These are phyloP conservation scores for Carex pumila DNA, from an alignment of 176 grass and related monocot genomes.

Conservation along the genomic window DNA sequence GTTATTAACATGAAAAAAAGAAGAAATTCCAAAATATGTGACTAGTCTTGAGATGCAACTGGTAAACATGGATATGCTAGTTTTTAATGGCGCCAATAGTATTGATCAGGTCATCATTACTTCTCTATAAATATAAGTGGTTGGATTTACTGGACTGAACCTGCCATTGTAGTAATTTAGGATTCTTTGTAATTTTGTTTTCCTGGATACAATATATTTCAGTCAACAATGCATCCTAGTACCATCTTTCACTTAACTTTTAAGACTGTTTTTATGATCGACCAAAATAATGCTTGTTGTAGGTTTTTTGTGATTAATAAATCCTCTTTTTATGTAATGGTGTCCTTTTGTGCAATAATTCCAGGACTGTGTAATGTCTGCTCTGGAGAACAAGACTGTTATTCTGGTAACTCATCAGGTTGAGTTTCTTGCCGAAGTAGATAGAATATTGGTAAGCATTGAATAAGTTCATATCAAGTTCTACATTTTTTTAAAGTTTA, in stretches of 20 bases:
- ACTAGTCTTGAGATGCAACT: neutral
- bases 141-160: neutral
- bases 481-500: neutral
- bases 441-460: conserved; percentile 59
- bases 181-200: neutral
- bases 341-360: neutral
- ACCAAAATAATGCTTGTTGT: neutral
- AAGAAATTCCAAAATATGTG: neutral
- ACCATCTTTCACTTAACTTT: neutral
- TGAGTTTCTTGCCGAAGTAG: conserved; percentile 75
- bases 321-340: neutral
- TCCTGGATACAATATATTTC: neutral
- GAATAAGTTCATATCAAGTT: neutral
- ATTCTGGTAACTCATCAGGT: conserved; percentile 92
- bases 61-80: neutral
- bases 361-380: conserved; percentile 67
- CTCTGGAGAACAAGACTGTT: conserved; percentile 60
- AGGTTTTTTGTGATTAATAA: neutral
- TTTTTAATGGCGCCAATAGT: neutral
- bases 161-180: neutral
- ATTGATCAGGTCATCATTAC: neutral
- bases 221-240: neutral
- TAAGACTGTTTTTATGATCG: neutral
- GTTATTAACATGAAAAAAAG: neutral
- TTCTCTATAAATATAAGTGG: neutral